Conservation (phyloP, 768 basidiomycete genomes). For the Mycena latifolia region DNA sequence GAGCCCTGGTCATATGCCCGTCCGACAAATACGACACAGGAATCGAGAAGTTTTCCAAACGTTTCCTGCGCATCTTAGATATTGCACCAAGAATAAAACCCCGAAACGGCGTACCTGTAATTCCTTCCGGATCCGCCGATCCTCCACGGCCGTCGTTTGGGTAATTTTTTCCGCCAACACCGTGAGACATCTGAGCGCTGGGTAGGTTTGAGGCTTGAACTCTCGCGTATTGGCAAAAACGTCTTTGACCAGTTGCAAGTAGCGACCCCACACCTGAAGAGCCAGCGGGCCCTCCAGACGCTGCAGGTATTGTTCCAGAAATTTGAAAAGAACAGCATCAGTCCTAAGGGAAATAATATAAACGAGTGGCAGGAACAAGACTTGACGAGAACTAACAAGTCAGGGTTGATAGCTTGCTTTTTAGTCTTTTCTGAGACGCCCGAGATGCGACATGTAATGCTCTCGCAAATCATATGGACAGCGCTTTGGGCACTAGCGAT, state of each 20-base stretch:
- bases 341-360: conserved; percentile 58
- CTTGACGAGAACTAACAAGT: conserved; percentile 65
- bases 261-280: conserved; percentile 91
- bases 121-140: conserved; percentile 88
- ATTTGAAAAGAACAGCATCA: conserved; percentile 81
- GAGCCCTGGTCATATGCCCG: conserved; percentile 80
- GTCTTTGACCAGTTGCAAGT: conserved; percentile 84
- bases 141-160: conserved; percentile 93
- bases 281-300: conserved; percentile 92
- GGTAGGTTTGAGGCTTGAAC: conserved; percentile 79
- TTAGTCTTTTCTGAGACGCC: conserved; percentile 68
- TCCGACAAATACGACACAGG: conserved; percentile 79
- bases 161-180: conserved; percentile 85
- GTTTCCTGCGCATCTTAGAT: conserved; percentile 66
- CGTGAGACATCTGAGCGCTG: conserved; percentile 80
- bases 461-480: conserved; percentile 91
- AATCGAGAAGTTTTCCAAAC: conserved; percentile 87
- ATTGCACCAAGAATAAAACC: background rate
- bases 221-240: conserved; percentile 73
- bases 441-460: conserved; percentile 72
- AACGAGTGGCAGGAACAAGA: conserved; percentile 16
- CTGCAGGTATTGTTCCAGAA: conserved; percentile 87
- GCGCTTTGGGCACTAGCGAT: conserved; percentile 88
- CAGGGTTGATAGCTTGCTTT: conserved; percentile 72
- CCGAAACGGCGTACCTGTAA: conserved; percentile 68